phyloP scores from a whole-genome alignment of 2,329 filamentous ascomycete species.

The Mycosphaerelloides madeirae region DNA sequence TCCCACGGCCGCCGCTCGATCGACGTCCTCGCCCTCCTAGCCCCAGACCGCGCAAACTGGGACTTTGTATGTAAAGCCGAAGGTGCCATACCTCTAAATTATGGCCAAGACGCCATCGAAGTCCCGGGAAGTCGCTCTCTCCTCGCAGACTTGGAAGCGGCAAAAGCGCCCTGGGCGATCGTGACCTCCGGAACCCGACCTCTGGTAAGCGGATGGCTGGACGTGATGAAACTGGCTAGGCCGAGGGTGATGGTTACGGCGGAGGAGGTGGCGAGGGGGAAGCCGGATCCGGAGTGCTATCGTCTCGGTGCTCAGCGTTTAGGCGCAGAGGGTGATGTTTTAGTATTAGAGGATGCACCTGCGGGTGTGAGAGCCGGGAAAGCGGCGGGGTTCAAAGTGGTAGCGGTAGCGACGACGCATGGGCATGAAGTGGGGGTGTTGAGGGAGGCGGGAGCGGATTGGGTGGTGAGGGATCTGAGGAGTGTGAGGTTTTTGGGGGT shows the following conservation, averaged over 20 bases:
- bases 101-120: conserved; percentile 73
- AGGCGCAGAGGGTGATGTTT: conserved; percentile 41
- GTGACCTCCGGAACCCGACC: conserved; percentile 51
- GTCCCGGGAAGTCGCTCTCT: conserved; percentile 64
- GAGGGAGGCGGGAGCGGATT: conserved; percentile 73
- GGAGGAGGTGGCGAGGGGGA: conserved; percentile 47
- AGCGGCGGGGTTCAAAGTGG: conserved; percentile 76
- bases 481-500: conserved; percentile 62
- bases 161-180: conserved; percentile 73
- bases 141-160: conserved; percentile 26
- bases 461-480: conserved; percentile 74
- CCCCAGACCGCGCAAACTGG: conserved; percentile 83
- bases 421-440: conserved; percentile 70
- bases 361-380: conserved; percentile 80
- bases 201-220: conserved; percentile 48
- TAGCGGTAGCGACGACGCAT: conserved; percentile 83
- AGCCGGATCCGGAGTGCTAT: conserved; percentile 50
- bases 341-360: conserved; percentile 86
- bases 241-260: conserved; percentile 46
- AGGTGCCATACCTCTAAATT: conserved; percentile 68
- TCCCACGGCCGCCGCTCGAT: conserved; percentile 89
- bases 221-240: conserved; percentile 45
- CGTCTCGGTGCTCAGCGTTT: conserved; percentile 40
- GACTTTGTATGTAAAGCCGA: conserved; percentile 82
- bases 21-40: conserved; percentile 73